Evolutionary conservation across 2,329 filamentous ascomycete genomes (phyloP).

Genomic region (Cytospora schulzeri): DNA sequence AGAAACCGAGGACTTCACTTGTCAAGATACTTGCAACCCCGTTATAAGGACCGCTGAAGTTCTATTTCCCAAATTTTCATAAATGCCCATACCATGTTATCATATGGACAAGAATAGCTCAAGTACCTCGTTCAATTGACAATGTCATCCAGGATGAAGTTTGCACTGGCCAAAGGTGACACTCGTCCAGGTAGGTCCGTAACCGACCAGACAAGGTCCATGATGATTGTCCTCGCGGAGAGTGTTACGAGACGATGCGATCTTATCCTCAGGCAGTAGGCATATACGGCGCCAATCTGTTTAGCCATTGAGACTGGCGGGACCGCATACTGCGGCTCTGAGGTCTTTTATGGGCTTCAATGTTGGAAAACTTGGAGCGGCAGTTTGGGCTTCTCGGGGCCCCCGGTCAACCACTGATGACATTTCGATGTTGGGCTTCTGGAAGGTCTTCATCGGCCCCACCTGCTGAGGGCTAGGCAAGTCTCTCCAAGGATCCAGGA

Average conservation of each 20-base stretch:
- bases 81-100: background rate
- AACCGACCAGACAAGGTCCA: too few relatives aligned
- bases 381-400: background rate
- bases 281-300: background rate
- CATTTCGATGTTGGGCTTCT: background rate
- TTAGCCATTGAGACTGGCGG: background rate
- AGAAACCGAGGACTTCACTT: background rate
- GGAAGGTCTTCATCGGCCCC: background rate
- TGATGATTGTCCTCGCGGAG: too few relatives aligned
- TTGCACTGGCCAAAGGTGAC: too few relatives aligned
- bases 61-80: background rate
- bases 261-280: background rate
- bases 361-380: background rate
- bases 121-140: too few relatives aligned
- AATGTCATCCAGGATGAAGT: too few relatives aligned
- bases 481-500: background rate
- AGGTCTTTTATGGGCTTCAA: too few relatives aligned
- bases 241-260: too few relatives aligned
- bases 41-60: background rate
- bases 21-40: background rate
- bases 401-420: background rate
- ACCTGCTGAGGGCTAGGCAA: background rate
- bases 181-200: too few relatives aligned
- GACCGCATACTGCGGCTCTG: background rate
- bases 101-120: too few relatives aligned